Evolutionary conservation across 768 basidiomycete species (phyloP), one percentile per base, ranked within the genome.

Genomic region (Calocera cornea): DNA sequence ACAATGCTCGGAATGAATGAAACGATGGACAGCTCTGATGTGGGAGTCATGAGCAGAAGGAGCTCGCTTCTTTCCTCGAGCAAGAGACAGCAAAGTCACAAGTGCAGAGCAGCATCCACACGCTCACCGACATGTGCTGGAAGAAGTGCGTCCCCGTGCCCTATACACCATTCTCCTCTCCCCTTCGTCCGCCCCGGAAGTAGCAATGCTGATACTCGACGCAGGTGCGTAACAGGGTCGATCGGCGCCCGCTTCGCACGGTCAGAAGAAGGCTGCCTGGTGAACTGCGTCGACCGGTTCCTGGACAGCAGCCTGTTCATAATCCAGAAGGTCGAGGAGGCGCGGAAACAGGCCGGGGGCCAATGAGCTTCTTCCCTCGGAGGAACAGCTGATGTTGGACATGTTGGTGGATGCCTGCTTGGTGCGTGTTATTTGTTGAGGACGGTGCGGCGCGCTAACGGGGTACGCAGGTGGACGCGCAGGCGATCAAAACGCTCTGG

Each of bases 221-320:
- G 33, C 70, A 93, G 92, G 75, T 95, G 93, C 74, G 82, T 95
- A 65, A 87, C 89, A 0, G 83, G 90, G 54, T 84, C 85, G 19
- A 88, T 90, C 14, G 87, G 87, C 10, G 87, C 84, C 14, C 80
- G 85, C 33, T 93, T 95, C 76, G 88, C 90, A 24, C 81, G 87
- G 64, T 78, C 83, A 41, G 95, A 97, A 78, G 86, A 88, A 72
- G 81, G 79, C 66, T 97, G 95, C 75, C 82, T 97, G 64, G 79
- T 82, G 65, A 94, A 95, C 77, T 97, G 95, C 74, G 92, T 95
- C 64, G 90, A 91, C 67, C 82, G 94, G 68, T 97, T 97, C 79
- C 79, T 97, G 72, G 95, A 97, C 79, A 84, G 87, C 40, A 89
- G 86, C 73, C 76, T 92, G 44, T 90, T 84, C 78, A 83, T 97